Evolutionary conservation across 2,329 filamentous ascomycete species (phyloP).

Genomic region (Pseudomassariella vexata): DNA sequence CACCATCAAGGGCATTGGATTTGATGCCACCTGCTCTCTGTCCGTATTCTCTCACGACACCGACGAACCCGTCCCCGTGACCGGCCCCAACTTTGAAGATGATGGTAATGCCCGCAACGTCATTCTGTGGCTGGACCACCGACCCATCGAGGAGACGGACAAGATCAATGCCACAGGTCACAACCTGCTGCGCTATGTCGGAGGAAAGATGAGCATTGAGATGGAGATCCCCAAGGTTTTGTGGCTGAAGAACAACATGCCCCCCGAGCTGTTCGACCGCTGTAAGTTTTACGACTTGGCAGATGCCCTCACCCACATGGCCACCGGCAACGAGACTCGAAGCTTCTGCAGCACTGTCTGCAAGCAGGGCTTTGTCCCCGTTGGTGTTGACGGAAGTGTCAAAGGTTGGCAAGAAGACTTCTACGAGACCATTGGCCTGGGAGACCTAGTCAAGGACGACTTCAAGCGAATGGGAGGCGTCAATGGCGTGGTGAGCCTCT

Average conservation of each 20-base stretch:
- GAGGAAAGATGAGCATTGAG: constrained; percentile 97
- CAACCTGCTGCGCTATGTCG: constrained; percentile 91
- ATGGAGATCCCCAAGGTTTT: constrained; percentile 99
- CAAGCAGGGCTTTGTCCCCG: constrained; percentile 93
- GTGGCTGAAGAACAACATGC: constrained; percentile 99
- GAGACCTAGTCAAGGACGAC: constrained; percentile 75
- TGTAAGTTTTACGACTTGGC: constrained; percentile 97
- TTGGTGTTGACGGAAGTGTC: constrained; percentile 94
- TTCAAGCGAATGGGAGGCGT: constrained; percentile 94
- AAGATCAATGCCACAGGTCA: constrained; percentile 91
- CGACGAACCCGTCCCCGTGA: constrained; percentile 86
- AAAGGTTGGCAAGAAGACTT: constrained; percentile 99
- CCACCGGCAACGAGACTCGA: constrained; percentile 83
- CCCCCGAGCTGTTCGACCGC: constrained; percentile 77
- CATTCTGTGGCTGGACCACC: constrained; percentile 95
- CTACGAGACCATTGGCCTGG: constrained; percentile 77
- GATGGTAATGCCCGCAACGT: constrained; percentile 85
- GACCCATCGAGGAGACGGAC: constrained; percentile 82
- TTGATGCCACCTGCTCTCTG: constrained; percentile 97
- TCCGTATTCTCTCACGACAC: constrained; percentile 85
- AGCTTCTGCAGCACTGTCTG: constrained; percentile 96
- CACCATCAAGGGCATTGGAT: constrained; percentile 84
- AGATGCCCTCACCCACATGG: constrained; percentile 89
- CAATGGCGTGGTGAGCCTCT: constrained; percentile 78
- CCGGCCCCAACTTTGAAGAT: constrained; percentile 77